Base-by-base conservation (phyloP, 495 filamentous ascomycete species). In the Lasiosphaeria miniovina region DNA sequence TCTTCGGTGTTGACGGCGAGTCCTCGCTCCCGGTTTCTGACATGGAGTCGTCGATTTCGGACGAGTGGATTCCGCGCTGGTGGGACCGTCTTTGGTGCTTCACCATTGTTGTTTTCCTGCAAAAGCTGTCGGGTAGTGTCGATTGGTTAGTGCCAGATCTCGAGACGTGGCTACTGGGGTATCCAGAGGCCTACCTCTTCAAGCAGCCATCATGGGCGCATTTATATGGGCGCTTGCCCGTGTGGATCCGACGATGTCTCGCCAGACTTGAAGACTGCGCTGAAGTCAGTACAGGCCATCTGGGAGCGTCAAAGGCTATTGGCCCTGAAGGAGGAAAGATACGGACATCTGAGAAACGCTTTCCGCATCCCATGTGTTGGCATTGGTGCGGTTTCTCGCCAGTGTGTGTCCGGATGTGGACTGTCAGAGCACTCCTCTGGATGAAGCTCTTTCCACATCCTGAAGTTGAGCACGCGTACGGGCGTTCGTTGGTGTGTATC, bases 311-410 rank as follows among this genome's bases (percentile, higher is more conserved):
- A n/a, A 11, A n/a, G 12, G 7, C 12, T 2, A 46, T 14, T 8
- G 43, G 49, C 32, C 36, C 46, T 31, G 4, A 49, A 7, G 36
- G 34, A 51, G 46, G 14, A 12, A 11, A 17, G 31, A 35, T 24
- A 77, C 86, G 76, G 77, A 94, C 91, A 74, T 94, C 91, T 55
- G 91, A 94, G 62, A 96, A 96, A 55, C 87, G 80, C 71, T 94
- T 96, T 36, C 83, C 84, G 69, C 91, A 96, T n/a, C 86, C 88
- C 51, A 82, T 74, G 64, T 90, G 84, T 66, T 89, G 83, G 71
- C 91, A 96, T 58, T 87, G 80, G 71, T 96, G 91, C 49, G 91
- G 91, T 71, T 96, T 96, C 72, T 95, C 90, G 52, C 90, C 90
- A 3, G 90, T 96, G 67, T 96, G 91, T 31, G 90, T 93, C 54